Evolutionary conservation across 108 stramenopile species (phyloP), one percentile per base, ranked within the genome.

Genomic region (Pseudonitzschia pungens): DNA sequence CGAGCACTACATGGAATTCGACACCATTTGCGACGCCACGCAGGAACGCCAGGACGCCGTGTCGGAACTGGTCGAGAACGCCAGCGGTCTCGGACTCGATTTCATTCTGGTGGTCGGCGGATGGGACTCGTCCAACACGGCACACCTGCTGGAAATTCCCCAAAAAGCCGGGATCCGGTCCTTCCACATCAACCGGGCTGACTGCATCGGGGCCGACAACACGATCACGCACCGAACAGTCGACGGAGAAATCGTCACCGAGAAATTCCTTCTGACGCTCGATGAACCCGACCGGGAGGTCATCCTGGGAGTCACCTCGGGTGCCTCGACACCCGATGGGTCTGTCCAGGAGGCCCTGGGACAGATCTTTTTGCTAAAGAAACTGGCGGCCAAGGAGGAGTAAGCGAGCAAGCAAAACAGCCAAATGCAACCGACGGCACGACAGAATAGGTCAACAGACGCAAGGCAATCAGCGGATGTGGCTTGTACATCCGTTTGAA

Each of bases 21-120:
- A 98, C 83, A 97, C 97, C 42, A 98, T 98, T 77, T 98, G 97
- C 79, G 96, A 97, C 87, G 97, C 97, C 14, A 98, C 97, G 0
- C 97, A 98, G 90, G 72, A 80, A 53, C 87, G 95, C 59, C 96
- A 98, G 89, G 97, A 98, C 77, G 97, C 97, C 56, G 92, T 98
- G 60, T 76, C 84, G 51, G 96, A 98, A 65, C 81, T 98, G 24
- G 88, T 96, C 10, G 92, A 92, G 41, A 91, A 90, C 50, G 69
- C 83, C 11, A 72, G 82, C 21, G 62, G 81, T 18, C 72, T 86
- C 33, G 86, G 83, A 0, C 76, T 98, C 24, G 97, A 96, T 80
- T 96, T 98, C 75, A 98, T 98, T 78, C 84, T 98, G 36, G 95
- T 98, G 8, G 86, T 98, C 55, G 97, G 97, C 29, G 97, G 97